Evolutionary conservation across 495 filamentous ascomycete species (phyloP).

Genomic region (Melanomma pulvis-pyrius): DNA sequence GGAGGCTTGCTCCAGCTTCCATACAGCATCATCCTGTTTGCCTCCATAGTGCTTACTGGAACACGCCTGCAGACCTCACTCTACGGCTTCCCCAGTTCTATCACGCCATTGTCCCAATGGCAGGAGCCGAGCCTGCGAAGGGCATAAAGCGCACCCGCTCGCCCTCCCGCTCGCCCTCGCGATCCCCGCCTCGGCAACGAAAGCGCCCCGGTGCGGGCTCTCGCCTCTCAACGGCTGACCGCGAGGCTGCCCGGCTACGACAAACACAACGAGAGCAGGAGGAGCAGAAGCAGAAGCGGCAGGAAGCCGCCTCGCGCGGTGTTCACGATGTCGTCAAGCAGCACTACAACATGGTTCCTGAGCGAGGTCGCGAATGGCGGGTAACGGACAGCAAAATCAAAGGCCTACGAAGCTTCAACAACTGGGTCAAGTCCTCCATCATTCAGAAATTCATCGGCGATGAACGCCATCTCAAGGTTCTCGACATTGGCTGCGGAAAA

Average conservation of each 20-base stretch:
- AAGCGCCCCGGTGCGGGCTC: constrained; percentile 86
- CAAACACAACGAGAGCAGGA: constrained; percentile 60
- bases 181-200: constrained; percentile 64
- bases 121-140: constrained; percentile 3
- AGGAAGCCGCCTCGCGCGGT: constrained; percentile 44
- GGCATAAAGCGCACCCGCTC: constrained; percentile 31
- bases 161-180: constrained; percentile 39
- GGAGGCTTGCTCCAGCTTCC: no score
- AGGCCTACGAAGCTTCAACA: constrained; percentile 91
- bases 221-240: constrained; percentile 70
- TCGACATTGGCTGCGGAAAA: constrained; percentile 96
- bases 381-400: constrained; percentile 92
- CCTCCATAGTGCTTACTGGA: no score
- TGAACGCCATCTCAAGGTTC: constrained; percentile 73
- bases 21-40: no score
- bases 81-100: no score
- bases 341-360: constrained; percentile 95
- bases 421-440: constrained; percentile 95
- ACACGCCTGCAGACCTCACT: no score
- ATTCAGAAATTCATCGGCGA: constrained; percentile 95
- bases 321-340: constrained; percentile 85
- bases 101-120: constrained; percentile 23
- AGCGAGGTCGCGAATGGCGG: constrained; percentile 91
- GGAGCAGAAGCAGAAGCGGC: constrained; percentile 47
- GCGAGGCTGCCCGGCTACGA: constrained; percentile 65